Conservation (phyloP, 257 asterid genomes). For the Solanum lycopersicoides region DNA sequence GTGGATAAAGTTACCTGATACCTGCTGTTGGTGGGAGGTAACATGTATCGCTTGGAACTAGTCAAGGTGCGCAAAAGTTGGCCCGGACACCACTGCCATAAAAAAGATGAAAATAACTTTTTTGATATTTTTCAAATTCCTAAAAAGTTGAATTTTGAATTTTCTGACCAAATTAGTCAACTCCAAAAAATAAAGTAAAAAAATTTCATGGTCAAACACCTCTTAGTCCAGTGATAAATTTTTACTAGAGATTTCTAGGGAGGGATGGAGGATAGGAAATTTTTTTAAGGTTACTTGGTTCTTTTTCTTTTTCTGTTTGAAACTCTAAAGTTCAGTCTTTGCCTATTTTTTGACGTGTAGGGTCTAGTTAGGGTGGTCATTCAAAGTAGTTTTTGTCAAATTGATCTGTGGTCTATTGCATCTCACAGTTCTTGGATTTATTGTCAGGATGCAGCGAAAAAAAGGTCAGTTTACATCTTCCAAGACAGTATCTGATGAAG, state of each 20-base stretch:
- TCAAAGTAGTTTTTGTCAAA: not conserved
- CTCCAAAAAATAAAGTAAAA: not conserved
- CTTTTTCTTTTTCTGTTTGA: not conserved
- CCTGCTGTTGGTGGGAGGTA: not conserved
- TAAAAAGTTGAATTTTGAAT: not conserved
- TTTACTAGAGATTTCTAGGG: not conserved
- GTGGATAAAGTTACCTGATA: not conserved
- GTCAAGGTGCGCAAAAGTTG: not conserved
- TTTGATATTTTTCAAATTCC: not conserved
- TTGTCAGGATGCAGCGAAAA: slow-evolving; percentile 61
- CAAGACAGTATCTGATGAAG: slow-evolving; percentile 46
- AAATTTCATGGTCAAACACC: not conserved
- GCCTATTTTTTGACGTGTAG: not conserved
- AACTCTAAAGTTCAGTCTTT: not conserved
- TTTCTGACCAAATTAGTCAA: not conserved
- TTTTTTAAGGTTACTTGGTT: not conserved
- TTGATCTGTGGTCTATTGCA: not conserved
- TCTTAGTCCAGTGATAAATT: not conserved
- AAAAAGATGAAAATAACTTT: not conserved
- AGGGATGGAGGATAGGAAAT: not conserved
- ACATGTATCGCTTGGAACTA: not conserved
- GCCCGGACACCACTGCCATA: not conserved
- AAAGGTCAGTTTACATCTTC: slow-evolving; percentile 78
- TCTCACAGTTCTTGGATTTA: not conserved
- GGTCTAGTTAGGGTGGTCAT: not conserved